These are phyloP conservation scores for Polygonum aviculare DNA, from an alignment of 148 eudicot species.

Conservation along the genomic window DNA sequence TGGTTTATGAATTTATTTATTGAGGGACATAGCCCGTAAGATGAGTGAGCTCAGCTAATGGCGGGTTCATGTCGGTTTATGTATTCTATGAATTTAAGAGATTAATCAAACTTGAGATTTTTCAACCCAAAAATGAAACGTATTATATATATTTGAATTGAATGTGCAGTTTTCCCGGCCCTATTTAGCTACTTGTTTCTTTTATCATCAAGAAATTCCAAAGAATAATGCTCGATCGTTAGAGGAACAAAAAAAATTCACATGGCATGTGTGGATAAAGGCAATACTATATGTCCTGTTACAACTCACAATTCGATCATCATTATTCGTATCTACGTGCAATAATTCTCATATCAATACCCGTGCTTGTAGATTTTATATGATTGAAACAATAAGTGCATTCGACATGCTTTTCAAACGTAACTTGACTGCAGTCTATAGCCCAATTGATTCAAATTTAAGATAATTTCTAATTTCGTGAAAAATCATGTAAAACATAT, in stretches of 20 bases:
- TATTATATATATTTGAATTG: neutral
- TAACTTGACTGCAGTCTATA: too few species aligned
- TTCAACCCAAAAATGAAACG: neutral
- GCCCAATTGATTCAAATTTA: too few species aligned
- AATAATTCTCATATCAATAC: neutral
- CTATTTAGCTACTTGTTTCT: neutral
- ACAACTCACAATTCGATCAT: neutral
- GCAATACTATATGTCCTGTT: neutral
- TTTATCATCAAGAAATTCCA: neutral
- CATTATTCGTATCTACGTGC: neutral
- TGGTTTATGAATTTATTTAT: neutral
- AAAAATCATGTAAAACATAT: too few species aligned
- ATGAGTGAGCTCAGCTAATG: neutral
- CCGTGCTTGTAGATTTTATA: neutral
- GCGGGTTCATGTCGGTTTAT: neutral
- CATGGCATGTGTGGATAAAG: neutral
- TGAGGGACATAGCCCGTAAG: neutral
- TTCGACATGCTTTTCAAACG: neutral
- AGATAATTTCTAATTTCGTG: too few species aligned
- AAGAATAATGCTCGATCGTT: neutral
- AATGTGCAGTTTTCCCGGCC: neutral
- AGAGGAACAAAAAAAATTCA: neutral
- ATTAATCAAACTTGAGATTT: neutral
- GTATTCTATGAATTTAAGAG: neutral
- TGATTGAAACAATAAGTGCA: neutral